A percentile compares a stretch with the other conserved stretches of the same genome.
These are phyloP conservation scores for Zymoseptoria ardabiliae DNA, from an alignment of 2,329 filamentous ascomycete genomes.

Conservation along the genomic window DNA sequence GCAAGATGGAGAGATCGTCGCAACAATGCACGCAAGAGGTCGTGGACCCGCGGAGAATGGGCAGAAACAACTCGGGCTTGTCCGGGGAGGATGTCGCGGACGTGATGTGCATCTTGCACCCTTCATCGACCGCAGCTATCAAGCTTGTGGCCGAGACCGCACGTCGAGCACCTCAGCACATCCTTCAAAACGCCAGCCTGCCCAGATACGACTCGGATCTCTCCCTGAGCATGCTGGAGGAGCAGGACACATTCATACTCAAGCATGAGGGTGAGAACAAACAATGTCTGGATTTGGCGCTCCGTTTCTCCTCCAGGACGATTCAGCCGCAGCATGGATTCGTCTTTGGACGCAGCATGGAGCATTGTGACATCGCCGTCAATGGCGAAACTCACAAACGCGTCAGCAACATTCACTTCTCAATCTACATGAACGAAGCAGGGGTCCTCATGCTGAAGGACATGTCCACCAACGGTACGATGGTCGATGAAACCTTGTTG, in stretches of 20 bases:
- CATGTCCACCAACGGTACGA: constrained; percentile 89
- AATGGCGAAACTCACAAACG: constrained; percentile 59
- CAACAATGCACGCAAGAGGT: constrained; percentile 63
- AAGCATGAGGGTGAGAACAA: constrained; percentile 31
- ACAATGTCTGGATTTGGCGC: constrained; percentile 56
- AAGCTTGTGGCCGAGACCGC: constrained; percentile 58
- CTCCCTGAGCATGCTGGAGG: constrained; percentile 22
- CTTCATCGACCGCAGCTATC: constrained; percentile 65
- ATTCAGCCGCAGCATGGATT: constrained; percentile 68
- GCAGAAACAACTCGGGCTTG: constrained; percentile 74
- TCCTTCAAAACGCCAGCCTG: constrained; percentile 44
- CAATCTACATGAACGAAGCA: constrained; percentile 81
- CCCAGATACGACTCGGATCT: constrained; percentile 28
- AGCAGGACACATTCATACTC: constrained; percentile 27
- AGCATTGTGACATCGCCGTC: constrained; percentile 65
- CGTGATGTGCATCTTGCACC: constrained; percentile 82
- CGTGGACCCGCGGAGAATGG: constrained; percentile 71
- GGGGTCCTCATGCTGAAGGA: constrained; percentile 89
- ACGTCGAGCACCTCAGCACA: constrained; percentile 48
- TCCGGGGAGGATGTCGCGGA: constrained; percentile 77
- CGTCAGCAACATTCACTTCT: constrained; percentile 92
- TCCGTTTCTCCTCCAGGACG: constrained; percentile 68
- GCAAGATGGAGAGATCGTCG: constrained; percentile 33
- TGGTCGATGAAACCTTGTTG: constrained; percentile 69
- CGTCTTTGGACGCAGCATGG: constrained; percentile 71